Evolutionary conservation across 306 rosid species (phyloP).

Genomic region (Rosa multiflora): DNA sequence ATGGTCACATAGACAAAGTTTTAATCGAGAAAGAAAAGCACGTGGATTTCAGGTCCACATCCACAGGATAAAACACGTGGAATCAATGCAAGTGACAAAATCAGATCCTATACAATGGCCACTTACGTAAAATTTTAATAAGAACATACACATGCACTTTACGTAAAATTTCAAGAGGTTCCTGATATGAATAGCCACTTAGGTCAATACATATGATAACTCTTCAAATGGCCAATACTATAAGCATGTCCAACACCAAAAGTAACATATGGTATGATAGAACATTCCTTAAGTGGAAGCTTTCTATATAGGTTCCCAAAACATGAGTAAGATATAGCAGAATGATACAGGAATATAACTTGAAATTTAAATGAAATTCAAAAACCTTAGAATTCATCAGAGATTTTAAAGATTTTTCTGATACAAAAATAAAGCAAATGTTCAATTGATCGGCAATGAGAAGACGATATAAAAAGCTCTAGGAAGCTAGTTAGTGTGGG

Average conservation of each 20-base stretch:
- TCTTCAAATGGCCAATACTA: background rate
- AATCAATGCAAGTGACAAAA: background rate
- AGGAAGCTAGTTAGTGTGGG: background rate
- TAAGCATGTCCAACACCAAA: background rate
- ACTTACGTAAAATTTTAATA: background rate
- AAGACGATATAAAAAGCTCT: background rate
- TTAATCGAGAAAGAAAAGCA: background rate
- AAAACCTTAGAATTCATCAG: background rate
- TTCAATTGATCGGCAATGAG: background rate
- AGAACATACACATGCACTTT: background rate
- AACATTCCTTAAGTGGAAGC: background rate
- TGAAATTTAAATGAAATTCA: background rate
- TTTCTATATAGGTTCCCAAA: background rate
- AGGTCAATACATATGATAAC: background rate
- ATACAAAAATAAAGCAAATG: background rate
- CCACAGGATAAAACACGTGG: background rate
- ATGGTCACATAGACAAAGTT: background rate
- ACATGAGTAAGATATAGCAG: background rate
- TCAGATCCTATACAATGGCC: background rate
- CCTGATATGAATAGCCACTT: background rate
- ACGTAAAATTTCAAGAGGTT: background rate
- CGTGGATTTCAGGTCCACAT: background rate
- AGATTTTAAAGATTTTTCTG: background rate
- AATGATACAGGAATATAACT: background rate
- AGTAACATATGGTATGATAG: background rate